Percentiles rank a stretch among this genome's conserved stretches.
These are phyloP conservation scores for Forsythia viridissima DNA, from an alignment of 257 asterid genomes.

Conservation along the genomic window DNA sequence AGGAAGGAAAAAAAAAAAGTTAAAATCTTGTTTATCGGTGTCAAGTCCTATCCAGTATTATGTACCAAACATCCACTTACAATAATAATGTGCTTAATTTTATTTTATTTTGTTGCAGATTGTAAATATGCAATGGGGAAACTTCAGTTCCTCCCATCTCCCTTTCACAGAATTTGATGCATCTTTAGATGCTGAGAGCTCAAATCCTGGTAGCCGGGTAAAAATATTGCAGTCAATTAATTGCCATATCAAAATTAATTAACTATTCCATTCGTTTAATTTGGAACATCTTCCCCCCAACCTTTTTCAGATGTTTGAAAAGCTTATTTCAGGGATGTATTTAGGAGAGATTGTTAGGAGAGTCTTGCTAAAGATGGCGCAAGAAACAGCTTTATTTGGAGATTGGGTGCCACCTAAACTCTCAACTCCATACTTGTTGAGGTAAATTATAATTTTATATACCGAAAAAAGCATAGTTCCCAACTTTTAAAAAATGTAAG, in stretches of 20 bases:
- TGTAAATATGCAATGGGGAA: slow-evolving; percentile 71
- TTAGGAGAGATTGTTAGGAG: slow-evolving; percentile 84
- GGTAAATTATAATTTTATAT: slow-evolving; percentile 29
- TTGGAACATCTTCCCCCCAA: background rate
- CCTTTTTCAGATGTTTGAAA: slow-evolving; percentile 61
- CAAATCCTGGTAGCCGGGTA: slow-evolving; percentile 58
- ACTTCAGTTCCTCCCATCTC: slow-evolving; percentile 60
- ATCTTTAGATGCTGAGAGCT: slow-evolving; percentile 55
- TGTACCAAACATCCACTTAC: background rate
- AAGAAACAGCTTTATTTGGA: slow-evolving; percentile 67
- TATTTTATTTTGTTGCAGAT: slow-evolving; percentile 41
- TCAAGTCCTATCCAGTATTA: background rate
- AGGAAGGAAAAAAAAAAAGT: background rate
- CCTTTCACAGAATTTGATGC: slow-evolving; percentile 70
- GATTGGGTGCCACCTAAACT: slow-evolving; percentile 63
- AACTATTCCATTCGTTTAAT: background rate
- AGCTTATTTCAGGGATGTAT: slow-evolving; percentile 74
- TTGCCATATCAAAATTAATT: background rate
- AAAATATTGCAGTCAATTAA: background rate
- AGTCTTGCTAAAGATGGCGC: slow-evolving; percentile 62
- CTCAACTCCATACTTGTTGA: slow-evolving; percentile 48
- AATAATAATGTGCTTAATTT: background rate
- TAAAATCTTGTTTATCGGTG: background rate
- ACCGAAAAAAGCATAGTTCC: too few relatives aligned
- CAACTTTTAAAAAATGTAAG: too few relatives aligned